Conservation (phyloP, 768 basidiomycete genomes). For the Dendrothele bispora region DNA sequence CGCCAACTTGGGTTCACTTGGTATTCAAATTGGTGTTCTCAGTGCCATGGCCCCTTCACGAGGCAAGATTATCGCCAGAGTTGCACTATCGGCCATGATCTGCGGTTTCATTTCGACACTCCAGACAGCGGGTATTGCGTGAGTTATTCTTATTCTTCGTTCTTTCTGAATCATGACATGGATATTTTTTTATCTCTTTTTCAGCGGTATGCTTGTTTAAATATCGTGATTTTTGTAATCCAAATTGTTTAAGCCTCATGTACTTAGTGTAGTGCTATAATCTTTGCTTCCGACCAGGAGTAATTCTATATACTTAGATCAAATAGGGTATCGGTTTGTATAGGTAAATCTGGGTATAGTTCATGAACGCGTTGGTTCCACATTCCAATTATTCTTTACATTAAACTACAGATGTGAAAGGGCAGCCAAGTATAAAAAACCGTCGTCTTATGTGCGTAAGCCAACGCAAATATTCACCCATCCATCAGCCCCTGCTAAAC, state of each 20-base stretch:
- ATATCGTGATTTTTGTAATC: not conserved
- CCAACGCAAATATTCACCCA: constrained; percentile 92
- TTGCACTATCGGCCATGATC: constrained; percentile 68
- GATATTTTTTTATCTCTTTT: constrained; percentile 24
- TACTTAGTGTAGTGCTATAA: too few relatives aligned
- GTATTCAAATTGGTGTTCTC: constrained; percentile 83
- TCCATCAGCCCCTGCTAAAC: constrained; percentile 90
- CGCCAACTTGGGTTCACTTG: constrained; percentile 82
- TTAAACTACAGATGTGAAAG: too few relatives aligned
- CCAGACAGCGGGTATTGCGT: constrained; percentile 61
- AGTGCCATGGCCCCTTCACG: constrained; percentile 68
- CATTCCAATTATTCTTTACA: too few relatives aligned
- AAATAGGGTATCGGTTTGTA: too few relatives aligned
- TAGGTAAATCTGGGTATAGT: too few relatives aligned
- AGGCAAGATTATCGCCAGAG: constrained; percentile 66
- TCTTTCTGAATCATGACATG: constrained; percentile 13
- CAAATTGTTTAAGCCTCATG: not conserved
- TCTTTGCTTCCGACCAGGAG: too few relatives aligned
- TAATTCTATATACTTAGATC: too few relatives aligned
- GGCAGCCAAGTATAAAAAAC: too few relatives aligned
- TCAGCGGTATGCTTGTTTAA: constrained; percentile 48
- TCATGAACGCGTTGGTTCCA: too few relatives aligned
- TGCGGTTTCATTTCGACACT: constrained; percentile 68
- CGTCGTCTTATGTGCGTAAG: constrained; percentile 30
- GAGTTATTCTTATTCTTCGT: constrained; percentile 22